These are phyloP conservation scores for Gynochthodes officinalis DNA, from an alignment of 257 asterid species.

Conservation along the genomic window DNA sequence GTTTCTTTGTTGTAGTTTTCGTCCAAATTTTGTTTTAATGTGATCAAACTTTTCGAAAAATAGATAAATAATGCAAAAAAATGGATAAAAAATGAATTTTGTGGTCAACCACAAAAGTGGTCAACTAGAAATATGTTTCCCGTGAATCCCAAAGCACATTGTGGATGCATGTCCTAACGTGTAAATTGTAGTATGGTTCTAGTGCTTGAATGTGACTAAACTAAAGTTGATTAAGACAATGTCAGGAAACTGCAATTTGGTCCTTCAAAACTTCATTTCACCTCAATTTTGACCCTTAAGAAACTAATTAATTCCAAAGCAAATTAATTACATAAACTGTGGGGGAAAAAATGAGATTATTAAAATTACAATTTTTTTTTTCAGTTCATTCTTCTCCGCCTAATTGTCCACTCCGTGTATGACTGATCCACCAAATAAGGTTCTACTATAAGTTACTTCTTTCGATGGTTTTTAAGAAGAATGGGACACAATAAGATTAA, in stretches of 20 bases:
- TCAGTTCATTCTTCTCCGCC: no score
- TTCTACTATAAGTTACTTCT: no score
- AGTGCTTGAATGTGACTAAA: background rate
- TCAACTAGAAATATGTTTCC: no score
- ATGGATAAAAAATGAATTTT: no score
- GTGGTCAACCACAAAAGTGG: no score
- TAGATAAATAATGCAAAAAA: no score
- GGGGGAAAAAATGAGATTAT: no score
- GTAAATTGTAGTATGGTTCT: background rate
- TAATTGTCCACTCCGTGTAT: no score
- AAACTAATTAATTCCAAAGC: background rate
- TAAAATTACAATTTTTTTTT: no score
- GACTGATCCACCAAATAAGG: no score
- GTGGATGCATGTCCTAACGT: background rate
- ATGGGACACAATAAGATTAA: background rate
- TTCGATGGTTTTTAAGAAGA: background rate
- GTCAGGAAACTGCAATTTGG: background rate
- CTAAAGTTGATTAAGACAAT: background rate
- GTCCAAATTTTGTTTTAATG: background rate
- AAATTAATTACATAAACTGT: no score
- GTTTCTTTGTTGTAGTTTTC: background rate
- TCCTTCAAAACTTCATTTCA: background rate
- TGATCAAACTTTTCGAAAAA: background rate
- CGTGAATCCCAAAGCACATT: background rate
- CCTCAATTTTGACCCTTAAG: background rate